These are phyloP conservation scores for Dendrocalamus latiflorus DNA, from an alignment of 202 grass and related monocot species.

Conservation along the genomic window DNA sequence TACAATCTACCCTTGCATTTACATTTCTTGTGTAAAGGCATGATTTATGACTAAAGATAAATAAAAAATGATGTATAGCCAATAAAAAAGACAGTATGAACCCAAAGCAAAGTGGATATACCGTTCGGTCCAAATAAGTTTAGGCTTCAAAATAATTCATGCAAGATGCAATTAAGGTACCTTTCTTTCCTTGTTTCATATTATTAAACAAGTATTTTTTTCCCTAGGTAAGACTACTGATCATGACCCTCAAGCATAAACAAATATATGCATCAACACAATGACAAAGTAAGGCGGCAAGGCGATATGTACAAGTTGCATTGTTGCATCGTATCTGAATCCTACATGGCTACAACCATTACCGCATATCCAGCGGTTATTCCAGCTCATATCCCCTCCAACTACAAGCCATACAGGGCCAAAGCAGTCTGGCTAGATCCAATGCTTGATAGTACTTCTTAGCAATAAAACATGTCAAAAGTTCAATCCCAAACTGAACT, in stretches of 20 bases:
- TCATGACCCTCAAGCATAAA: neutral
- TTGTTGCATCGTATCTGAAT: neutral
- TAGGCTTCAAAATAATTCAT: neutral
- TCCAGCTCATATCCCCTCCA: neutral
- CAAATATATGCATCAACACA: neutral
- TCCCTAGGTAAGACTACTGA: neutral
- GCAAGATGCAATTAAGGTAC: neutral
- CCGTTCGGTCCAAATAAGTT: neutral
- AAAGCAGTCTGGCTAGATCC: neutral
- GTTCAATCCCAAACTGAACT: neutral
- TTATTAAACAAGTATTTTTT: neutral
- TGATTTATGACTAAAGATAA: too few species aligned
- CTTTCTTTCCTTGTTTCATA: neutral
- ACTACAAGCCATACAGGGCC: neutral
- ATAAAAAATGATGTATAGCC: neutral
- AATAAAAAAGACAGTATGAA: neutral
- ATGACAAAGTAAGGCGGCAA: neutral
- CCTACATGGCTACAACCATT: neutral
- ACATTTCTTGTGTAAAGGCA: neutral
- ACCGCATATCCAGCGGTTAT: neutral
- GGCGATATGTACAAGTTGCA: neutral
- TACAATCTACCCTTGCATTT: neutral
- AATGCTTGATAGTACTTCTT: neutral
- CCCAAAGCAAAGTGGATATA: constrained; percentile 2
- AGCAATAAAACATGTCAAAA: neutral